Conservation (phyloP, 225 moss, liverwort and hornwort genomes). For the Bryoerythrophyllum caledonicum region DNA sequence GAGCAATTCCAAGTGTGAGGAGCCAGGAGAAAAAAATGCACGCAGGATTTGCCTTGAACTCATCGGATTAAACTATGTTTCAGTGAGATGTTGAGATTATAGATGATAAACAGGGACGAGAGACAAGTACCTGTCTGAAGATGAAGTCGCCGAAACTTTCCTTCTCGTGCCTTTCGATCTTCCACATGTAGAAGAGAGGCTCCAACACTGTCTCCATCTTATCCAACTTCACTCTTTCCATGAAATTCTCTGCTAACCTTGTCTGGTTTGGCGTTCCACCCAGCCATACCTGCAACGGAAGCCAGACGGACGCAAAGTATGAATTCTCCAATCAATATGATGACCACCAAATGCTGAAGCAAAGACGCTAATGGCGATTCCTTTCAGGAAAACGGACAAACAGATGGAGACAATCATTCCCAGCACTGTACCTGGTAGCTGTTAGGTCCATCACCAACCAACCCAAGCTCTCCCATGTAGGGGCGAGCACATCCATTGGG, state of each 20-base stretch:
- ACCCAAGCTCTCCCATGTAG: constrained; percentile 68
- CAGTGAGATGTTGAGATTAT: not conserved
- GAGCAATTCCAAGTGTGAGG: not conserved
- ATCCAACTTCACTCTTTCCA: constrained; percentile 85
- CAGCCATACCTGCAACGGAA: constrained; percentile 71
- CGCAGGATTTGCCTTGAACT: not conserved
- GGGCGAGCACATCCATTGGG: constrained; percentile 96
- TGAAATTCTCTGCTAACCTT: constrained; percentile 70
- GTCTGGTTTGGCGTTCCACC: constrained; percentile 84
- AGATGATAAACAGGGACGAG: not conserved
- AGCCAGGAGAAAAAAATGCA: constrained; percentile 1
- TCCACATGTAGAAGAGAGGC: constrained; percentile 88
- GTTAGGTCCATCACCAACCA: constrained; percentile 96
- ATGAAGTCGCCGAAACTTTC: constrained; percentile 88
- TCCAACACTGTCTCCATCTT: constrained; percentile 77
- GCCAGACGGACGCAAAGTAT: constrained; percentile 1
- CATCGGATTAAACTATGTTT: not conserved
- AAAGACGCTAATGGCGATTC: not conserved
- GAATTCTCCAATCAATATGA: not conserved
- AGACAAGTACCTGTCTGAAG: constrained; percentile 54
- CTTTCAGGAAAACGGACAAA: not conserved
- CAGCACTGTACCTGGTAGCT: constrained; percentile 77
- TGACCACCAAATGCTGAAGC: constrained; percentile 2
- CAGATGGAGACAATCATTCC: not conserved
- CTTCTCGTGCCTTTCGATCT: constrained; percentile 54